These are phyloP conservation scores for Populus hybrid DNA, from an alignment of 441 rosid species.

Conservation along the genomic window DNA sequence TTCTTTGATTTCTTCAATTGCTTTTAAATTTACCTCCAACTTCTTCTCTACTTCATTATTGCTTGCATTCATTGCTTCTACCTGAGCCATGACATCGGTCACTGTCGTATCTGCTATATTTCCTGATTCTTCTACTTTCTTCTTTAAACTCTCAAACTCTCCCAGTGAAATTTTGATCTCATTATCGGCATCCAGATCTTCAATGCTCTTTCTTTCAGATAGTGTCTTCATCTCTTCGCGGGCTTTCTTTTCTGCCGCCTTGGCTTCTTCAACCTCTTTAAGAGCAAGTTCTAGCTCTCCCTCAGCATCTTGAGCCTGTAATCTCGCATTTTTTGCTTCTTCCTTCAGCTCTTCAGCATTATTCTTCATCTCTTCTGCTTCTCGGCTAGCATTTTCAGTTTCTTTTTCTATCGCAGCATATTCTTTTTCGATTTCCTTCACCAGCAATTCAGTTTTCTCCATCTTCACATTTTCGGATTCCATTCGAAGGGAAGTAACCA, in stretches of 20 bases:
- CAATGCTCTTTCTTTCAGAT: slow-evolving; percentile 30
- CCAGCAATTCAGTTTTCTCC: slow-evolving; percentile 30
- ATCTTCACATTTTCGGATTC: slow-evolving; percentile 57
- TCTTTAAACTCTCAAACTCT: slow-evolving; percentile 51
- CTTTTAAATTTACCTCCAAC: slow-evolving; percentile 45
- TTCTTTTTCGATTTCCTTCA: slow-evolving; percentile 28
- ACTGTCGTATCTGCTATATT: slow-evolving; percentile 38
- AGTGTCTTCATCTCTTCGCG: slow-evolving; percentile 45
- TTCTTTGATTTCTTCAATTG: slow-evolving; percentile 58
- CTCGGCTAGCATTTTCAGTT: slow-evolving; percentile 42
- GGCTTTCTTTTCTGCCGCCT: slow-evolving; percentile 46
- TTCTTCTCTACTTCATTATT: slow-evolving; percentile 37
- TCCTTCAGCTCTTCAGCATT: slow-evolving; percentile 34
- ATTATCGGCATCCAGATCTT: slow-evolving; percentile 22
- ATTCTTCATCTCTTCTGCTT: slow-evolving; percentile 48
- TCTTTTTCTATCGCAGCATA: slow-evolving; percentile 35
- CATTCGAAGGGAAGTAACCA: slow-evolving; percentile 36
- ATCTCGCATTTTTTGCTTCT: slow-evolving; percentile 41
- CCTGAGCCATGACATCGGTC: slow-evolving; percentile 40
- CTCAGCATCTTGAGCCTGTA: slow-evolving; percentile 37
- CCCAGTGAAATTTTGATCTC: slow-evolving; percentile 47
- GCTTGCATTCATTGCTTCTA: slow-evolving; percentile 44
- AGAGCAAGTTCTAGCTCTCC: slow-evolving; percentile 39
- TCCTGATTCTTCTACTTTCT: slow-evolving; percentile 48
- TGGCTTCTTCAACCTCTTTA: slow-evolving; percentile 50